A percentile compares a stretch with the other conserved stretches of the same genome.
Evolutionary conservation across 345 rosid species (phyloP).

Genomic region (Eucalyptus camaldulensis): DNA sequence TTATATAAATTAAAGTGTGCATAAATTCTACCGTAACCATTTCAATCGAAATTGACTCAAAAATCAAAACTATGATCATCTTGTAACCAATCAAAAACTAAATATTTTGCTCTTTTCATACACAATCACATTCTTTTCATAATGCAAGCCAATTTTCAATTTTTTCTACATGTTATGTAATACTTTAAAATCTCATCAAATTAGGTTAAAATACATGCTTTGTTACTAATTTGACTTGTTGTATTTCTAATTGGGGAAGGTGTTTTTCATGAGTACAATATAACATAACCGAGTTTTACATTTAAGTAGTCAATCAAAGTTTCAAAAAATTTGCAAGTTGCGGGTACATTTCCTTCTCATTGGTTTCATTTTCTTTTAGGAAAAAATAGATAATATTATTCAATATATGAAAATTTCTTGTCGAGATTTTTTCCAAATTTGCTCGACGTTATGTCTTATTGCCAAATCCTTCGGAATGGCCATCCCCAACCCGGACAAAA

Average conservation of each 20-base stretch:
- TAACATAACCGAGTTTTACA: background rate
- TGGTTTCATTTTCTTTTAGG: background rate
- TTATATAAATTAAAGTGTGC: background rate
- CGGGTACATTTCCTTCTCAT: background rate
- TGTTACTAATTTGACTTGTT: background rate
- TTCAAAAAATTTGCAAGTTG: background rate
- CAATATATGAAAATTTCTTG: background rate
- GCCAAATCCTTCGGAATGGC: background rate
- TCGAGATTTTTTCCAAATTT: background rate
- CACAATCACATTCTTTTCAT: background rate
- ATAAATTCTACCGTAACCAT: rapidly evolving
- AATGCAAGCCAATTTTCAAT: background rate
- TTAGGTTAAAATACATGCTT: background rate
- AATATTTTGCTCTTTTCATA: background rate
- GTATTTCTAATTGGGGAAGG: background rate
- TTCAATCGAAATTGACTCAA: background rate
- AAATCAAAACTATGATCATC: background rate
- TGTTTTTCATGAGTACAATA: background rate
- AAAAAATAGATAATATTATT: too few species aligned
- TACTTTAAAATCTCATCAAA: background rate
- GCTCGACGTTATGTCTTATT: background rate
- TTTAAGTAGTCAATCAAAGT: background rate
- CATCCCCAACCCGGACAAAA: background rate
- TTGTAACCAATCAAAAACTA: background rate
- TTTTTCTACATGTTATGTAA: background rate